These are phyloP conservation scores for Lavandula angustifolia DNA, from an alignment of 257 asterid genomes.

Conservation along the genomic window DNA sequence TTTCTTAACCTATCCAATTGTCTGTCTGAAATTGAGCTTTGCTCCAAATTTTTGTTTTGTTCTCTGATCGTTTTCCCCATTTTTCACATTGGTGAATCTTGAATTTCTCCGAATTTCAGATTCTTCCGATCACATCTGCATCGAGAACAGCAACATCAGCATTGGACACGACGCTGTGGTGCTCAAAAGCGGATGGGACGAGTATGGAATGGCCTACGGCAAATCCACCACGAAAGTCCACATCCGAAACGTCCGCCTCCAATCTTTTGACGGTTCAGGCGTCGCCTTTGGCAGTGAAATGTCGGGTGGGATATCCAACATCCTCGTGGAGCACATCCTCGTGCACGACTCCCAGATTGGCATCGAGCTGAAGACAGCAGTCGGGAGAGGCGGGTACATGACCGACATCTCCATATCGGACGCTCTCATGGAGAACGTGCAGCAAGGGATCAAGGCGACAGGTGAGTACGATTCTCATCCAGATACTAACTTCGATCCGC, in stretches of 20 bases:
- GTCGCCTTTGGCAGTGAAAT: constrained; percentile 90
- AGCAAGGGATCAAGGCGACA: constrained; percentile 63
- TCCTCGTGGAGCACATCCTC: constrained; percentile 56
- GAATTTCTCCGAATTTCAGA: constrained; percentile 48
- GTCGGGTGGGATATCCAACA: constrained; percentile 88
- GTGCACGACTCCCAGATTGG: constrained; percentile 59
- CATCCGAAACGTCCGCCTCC: constrained; percentile 48
- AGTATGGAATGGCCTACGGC: constrained; percentile 75
- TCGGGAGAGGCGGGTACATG: constrained; percentile 87
- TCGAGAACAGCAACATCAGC: constrained; percentile 87
- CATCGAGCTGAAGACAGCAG: constrained; percentile 65
- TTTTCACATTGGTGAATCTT: background rate
- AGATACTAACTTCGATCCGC: constrained; percentile 72
- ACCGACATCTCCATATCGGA: constrained; percentile 46
- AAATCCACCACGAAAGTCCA: constrained; percentile 68
- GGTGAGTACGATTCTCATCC: constrained; percentile 75
- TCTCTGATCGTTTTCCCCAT: too few relatives aligned
- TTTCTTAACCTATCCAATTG: too few relatives aligned
- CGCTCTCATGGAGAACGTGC: constrained; percentile 57
- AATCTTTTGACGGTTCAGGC: constrained; percentile 66
- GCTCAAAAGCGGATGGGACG: constrained; percentile 99
- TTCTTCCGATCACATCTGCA: constrained; percentile 81
- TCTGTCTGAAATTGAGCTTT: too few relatives aligned
- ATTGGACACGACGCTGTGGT: constrained; percentile 72
- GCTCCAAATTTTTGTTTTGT: too few relatives aligned